These are phyloP conservation scores for Phytomonas sp. DNA, from an alignment of 208 protist genomes.

Conservation along the genomic window DNA sequence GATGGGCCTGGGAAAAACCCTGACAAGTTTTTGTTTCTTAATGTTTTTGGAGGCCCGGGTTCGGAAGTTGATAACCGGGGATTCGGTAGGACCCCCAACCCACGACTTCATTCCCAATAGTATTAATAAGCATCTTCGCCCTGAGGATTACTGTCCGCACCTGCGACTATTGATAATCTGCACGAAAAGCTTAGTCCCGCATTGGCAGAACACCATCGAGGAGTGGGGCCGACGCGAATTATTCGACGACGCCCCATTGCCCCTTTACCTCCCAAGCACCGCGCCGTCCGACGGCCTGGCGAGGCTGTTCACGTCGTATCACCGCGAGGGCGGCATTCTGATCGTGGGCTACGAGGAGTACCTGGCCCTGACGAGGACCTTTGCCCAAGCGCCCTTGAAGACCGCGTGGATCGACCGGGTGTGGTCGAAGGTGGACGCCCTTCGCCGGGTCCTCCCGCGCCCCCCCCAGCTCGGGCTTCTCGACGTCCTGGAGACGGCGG, in stretches of 20 bases:
- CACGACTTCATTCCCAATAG: conserved; percentile 4
- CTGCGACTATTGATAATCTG: conserved; percentile 68
- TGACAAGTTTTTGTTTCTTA: conserved; percentile 66
- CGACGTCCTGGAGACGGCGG: conserved; percentile 54
- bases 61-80: not conserved
- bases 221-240: conserved; percentile 57
- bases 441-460: conserved; percentile 36
- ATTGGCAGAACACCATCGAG: conserved; percentile 47
- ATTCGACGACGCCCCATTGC: conserved; percentile 26
- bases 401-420: conserved; percentile 17
- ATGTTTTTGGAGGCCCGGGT: conserved; percentile 46
- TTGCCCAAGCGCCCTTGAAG: conserved; percentile 1
- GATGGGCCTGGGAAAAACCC: conserved; percentile 85
- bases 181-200: conserved; percentile 55
- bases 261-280: conserved; percentile 41
- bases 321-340: conserved; percentile 62
- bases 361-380: conserved; percentile 24
- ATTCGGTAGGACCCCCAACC: not conserved
- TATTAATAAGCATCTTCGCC: not conserved
- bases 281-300: conserved; percentile 7
- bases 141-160: conserved; percentile 13
- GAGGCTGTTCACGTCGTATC: conserved; percentile 28
- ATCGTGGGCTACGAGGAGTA: conserved; percentile 85
- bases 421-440: conserved; percentile 26
- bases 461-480: conserved; percentile 23